Evolutionary conservation across 2,329 filamentous ascomycete species (phyloP).

Genomic region (Pseudocercospora macadamiae): DNA sequence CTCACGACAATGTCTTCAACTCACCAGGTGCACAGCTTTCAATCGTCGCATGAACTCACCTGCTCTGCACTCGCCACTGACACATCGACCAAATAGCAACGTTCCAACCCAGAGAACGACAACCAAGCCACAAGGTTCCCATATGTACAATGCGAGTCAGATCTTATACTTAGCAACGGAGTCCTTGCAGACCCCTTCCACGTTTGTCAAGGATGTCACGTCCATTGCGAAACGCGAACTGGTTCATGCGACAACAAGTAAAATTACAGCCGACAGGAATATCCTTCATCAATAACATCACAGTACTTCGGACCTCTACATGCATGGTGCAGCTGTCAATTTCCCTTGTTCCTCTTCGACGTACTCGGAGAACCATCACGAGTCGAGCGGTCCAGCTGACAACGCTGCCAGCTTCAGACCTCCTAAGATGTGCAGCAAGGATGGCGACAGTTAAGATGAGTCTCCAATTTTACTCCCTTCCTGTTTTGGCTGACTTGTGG

Average conservation of each 20-base stretch:
- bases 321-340: not conserved
- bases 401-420: not conserved
- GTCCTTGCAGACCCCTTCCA: not conserved
- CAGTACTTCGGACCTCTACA: not conserved
- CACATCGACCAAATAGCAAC: not conserved
- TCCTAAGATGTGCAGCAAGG: slow-evolving; percentile 1
- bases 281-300: not conserved
- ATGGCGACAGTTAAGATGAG: not conserved
- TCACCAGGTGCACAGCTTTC: slow-evolving; percentile 1
- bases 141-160: slow-evolving; percentile 1
- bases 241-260: not conserved
- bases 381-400: not conserved
- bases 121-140: not conserved
- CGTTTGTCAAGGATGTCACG: not conserved
- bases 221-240: not conserved
- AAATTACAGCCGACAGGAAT: not conserved
- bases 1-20: not conserved
- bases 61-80: not conserved
- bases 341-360: not conserved
- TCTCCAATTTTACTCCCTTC: not conserved
- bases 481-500: not conserved
- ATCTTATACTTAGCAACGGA: not conserved
- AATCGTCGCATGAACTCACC: no score
- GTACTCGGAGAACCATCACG: not conserved
- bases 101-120: not conserved